Base-by-base conservation (phyloP, 805 yeast genomes). In the Candida chilensis region DNA sequence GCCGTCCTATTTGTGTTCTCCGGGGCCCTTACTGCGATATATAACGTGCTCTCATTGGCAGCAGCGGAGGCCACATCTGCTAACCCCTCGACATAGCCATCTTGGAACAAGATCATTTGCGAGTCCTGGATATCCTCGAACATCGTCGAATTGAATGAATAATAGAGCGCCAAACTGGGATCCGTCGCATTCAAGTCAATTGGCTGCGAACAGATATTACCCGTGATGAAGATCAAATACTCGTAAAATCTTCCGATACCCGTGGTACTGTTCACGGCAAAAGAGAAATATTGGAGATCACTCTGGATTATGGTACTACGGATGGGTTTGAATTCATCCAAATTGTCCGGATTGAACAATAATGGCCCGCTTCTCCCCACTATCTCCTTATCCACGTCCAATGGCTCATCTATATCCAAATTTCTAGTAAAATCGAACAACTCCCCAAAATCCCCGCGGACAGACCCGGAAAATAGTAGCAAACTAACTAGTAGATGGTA, bases 1-100 rank as follows among this genome's bases (percentile, higher is more conserved):
- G 52, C 56, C 2, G 57, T 33, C 9, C 21, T 24, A 34, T 63
- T 56, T 15, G 57, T 47, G 39, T 55, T 57, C 37, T 60, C 52
- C 5, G 68, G 67, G 9, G 67, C 63, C 18, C 52, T 35, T 2
- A 61, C 65, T 2, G 60, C 63, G 20, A 62, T 56, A 37, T 59
- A 61, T 13, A 62, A 38, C 3, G 44, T 38, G 11, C 40, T 27
- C 24, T 41, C 42, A 15, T 32, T 29, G 20, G 15, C 26, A 14
- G 22, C 28, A 5, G 22, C 24, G 5, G 32, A 11, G 4, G 64
- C 57, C 16, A 51, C 51, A 18, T 58, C 60, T 4, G 60, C 56
- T 29, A 60, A 38, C 2, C 62, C 65, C 36, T 57, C 60, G 39
- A 61, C 49, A 35, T 61, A 60, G 3, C 68, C 68, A 34, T 44